phyloP scores from a whole-genome alignment of 139 green algal species.

The Chlorella sp. region DNA sequence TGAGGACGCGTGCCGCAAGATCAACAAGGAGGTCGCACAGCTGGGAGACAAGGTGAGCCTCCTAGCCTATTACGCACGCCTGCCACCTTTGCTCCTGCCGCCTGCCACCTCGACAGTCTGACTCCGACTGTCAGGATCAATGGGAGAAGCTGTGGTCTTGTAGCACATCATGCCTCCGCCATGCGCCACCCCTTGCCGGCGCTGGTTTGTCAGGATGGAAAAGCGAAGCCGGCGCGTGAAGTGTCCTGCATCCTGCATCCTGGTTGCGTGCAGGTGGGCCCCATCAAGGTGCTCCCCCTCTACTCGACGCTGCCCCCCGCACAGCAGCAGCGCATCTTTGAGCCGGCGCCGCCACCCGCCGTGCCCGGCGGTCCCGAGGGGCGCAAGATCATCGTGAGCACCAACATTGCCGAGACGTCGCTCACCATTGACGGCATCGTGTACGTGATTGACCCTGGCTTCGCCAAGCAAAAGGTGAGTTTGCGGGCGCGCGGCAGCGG shows the following conservation, averaged over 20 bases:
- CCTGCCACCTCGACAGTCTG: no score
- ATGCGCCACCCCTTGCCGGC: no score
- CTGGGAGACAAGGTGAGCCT: slow-evolving; percentile 40
- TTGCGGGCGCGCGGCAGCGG: no score
- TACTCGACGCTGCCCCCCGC: slow-evolving; percentile 95
- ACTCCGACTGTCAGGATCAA: no score
- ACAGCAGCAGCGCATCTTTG: slow-evolving; percentile 97
- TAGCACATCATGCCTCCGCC: no score
- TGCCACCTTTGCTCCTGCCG: no score
- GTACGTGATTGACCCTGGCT: slow-evolving; percentile 95
- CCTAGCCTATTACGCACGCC: no score
- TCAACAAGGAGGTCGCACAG: slow-evolving; percentile 66
- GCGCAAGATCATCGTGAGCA: slow-evolving; percentile 97
- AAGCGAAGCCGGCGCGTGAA: no score
- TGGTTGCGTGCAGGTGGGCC: slow-evolving; percentile 53
- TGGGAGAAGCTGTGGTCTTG: no score
- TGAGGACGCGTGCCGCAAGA: slow-evolving; percentile 95
- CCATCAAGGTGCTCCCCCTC: slow-evolving; percentile 90
- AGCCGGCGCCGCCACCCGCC: slow-evolving; percentile 57
- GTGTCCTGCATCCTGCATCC: not conserved
- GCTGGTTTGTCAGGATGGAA: no score
- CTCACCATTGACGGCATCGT: slow-evolving; percentile 99
- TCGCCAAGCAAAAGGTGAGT: slow-evolving; percentile 91
- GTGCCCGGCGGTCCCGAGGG: slow-evolving; percentile 60
- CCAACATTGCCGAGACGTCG: slow-evolving; percentile 99